Evolutionary conservation across 139 green algal genomes (phyloP).

Genomic region (Closterium sp.): DNA sequence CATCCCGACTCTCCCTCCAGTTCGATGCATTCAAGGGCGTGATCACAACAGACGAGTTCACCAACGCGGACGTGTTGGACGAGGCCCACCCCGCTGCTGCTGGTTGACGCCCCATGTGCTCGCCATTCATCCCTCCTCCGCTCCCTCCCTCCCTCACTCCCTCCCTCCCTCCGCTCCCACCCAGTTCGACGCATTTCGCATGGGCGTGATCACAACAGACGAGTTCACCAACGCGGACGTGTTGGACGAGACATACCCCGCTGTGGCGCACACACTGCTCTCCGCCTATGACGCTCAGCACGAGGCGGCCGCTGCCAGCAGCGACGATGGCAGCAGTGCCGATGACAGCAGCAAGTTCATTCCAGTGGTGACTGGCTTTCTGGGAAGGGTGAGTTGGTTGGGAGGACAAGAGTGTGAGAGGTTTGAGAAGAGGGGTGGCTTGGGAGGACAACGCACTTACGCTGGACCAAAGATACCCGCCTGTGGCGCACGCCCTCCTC

Average conservation of each 20-base stretch:
- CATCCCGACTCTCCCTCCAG: constrained; percentile 59
- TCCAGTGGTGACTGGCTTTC: neutral
- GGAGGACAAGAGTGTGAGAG: too few species aligned
- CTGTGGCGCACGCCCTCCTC: neutral
- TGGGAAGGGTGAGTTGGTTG: neutral
- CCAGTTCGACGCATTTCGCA: constrained; percentile 84
- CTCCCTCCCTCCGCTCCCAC: too few species aligned
- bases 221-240: constrained; percentile 84
- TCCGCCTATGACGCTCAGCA: neutral
- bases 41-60: constrained; percentile 89
- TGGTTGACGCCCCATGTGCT: too few species aligned
- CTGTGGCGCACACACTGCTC: constrained; percentile 1
- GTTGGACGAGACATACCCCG: constrained; percentile 46
- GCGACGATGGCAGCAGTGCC: too few species aligned
- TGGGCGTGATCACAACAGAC: constrained; percentile 88
- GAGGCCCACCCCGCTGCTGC: constrained; percentile 26
- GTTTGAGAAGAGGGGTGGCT: too few species aligned
- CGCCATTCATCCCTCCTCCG: too few species aligned
- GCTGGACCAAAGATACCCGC: constrained; percentile 42
- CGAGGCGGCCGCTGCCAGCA: neutral
- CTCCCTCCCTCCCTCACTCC: too few species aligned
- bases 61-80: constrained; percentile 67
- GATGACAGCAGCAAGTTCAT: neutral
- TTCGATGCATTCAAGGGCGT: constrained; percentile 88
- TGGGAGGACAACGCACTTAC: too few species aligned